A percentile compares a stretch with the other conserved stretches of the same genome.
phyloP scores from a whole-genome alignment of 2,329 filamentous ascomycete genomes.

The Phoma herbarum region DNA sequence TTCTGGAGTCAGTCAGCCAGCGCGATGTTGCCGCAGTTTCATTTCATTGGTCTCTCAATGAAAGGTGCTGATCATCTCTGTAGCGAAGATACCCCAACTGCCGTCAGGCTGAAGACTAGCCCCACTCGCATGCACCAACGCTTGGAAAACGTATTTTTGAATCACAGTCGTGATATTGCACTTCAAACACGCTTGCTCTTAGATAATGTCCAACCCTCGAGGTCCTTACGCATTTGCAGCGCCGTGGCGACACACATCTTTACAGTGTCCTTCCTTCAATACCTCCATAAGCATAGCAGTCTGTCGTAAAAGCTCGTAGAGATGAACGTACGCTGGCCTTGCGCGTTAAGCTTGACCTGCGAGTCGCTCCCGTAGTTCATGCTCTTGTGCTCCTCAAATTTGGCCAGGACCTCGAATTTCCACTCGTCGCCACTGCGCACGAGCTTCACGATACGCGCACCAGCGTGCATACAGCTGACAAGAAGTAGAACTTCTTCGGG shows the following conservation, averaged over 20 bases:
- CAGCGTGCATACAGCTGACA: constrained; percentile 94
- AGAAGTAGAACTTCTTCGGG: constrained; percentile 54
- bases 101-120: background rate
- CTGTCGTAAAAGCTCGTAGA: constrained; percentile 83
- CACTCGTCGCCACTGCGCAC: constrained; percentile 54
- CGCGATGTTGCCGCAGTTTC: too few species aligned
- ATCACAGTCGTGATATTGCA: background rate
- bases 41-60: too few species aligned
- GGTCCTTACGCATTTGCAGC: background rate
- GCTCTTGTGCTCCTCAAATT: constrained; percentile 86
- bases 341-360: constrained; percentile 52
- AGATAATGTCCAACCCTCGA: background rate
- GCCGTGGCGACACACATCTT: background rate
- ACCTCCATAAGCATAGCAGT: constrained; percentile 71
- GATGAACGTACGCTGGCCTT: constrained; percentile 59
- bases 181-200: background rate
- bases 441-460: constrained; percentile 70
- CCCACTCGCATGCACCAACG: background rate
- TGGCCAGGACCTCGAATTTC: constrained; percentile 70
- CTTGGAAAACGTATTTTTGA: background rate
- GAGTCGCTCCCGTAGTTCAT: constrained; percentile 94
- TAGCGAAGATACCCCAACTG: background rate
- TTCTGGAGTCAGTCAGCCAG: too few species aligned
- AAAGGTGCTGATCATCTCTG: background rate
- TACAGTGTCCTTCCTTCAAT: constrained; percentile 3